Base-by-base conservation (phyloP, 2,329 filamentous ascomycete species). In the Chaetomium sp. region DNA sequence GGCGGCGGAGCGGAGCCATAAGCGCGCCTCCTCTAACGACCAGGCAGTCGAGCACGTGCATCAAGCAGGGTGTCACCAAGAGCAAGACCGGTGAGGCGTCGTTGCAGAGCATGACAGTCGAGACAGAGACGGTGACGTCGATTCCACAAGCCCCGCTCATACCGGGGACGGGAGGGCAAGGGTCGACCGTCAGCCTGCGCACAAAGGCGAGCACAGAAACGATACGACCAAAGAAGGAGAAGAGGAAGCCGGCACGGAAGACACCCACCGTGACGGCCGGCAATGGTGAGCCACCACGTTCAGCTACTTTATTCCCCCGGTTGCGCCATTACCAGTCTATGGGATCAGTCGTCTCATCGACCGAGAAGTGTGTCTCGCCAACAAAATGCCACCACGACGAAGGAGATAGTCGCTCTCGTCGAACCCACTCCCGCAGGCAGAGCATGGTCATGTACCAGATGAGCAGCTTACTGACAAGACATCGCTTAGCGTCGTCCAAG, bases 191-290 rank as follows among this genome's bases (percentile, higher is more conserved):
- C 51, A 96, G 90, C 69, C 80, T 99, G 53, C 89, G 92, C 71
- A 85, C 92, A 64, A 96, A 96, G 76, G 88, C 90, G 8, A 98
- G 94, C 77, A 91, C 88, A n/a, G 95, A 99, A 76, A 99, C 95
- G 0, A 97, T 99, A 71, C 87, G 92, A 68, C 93, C 95, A 2
- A 95, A 89, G 80, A 97, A 95, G 80, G 92, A 97, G 61, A 94
- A 94, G 81, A 96, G 91, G 81, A 93, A 88, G 77, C 79, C 84
- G 42, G 79, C 84, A 56, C 88, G 93, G 67, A 97, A 97, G 78
- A 85, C 92, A 65, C 84, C 91, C 35, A 77, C 83, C 60, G 87
- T 93, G 70, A 85, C 85, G 73, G 81, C 90, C 72, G 89, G 89
- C 75, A 90, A 88, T 78, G 89, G 90, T 92, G 84, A 85, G 88